Evolutionary conservation across 2,329 filamentous ascomycete genomes (phyloP).

Genomic region (Geosmithia flava): DNA sequence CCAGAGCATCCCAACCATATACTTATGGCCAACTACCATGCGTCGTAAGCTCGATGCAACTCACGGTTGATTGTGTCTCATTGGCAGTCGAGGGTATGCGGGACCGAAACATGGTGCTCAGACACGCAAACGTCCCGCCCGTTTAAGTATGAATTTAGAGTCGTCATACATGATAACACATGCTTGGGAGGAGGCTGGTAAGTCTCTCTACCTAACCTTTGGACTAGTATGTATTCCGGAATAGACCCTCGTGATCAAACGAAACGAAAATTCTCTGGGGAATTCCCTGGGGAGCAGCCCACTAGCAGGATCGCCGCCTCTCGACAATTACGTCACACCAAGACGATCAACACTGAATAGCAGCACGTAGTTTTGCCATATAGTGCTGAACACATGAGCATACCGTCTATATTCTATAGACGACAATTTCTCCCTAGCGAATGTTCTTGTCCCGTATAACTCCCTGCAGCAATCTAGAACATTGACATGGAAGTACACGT

Average conservation of each 20-base stretch:
- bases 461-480: neutral
- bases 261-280: too few species aligned
- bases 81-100: neutral
- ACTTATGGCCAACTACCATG: neutral
- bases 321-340: neutral
- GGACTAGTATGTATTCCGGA: too few species aligned
- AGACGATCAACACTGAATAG: neutral
- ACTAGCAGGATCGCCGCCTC: neutral
- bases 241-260: too few species aligned
- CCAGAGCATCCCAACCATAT: neutral
- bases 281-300: neutral
- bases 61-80: neutral
- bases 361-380: neutral
- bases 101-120: neutral
- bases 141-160: neutral
- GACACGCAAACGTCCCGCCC: neutral
- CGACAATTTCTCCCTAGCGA: neutral
- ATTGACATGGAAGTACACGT: neutral
- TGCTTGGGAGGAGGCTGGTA: too few species aligned
- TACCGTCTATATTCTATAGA: neutral
- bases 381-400: neutral
- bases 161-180: too few species aligned
- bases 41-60: neutral
- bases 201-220: too few species aligned
- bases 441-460: neutral